Evolutionary conservation across 1,284 basidiomycete genomes (phyloP).

Genomic region (Boletus semigastroideus): DNA sequence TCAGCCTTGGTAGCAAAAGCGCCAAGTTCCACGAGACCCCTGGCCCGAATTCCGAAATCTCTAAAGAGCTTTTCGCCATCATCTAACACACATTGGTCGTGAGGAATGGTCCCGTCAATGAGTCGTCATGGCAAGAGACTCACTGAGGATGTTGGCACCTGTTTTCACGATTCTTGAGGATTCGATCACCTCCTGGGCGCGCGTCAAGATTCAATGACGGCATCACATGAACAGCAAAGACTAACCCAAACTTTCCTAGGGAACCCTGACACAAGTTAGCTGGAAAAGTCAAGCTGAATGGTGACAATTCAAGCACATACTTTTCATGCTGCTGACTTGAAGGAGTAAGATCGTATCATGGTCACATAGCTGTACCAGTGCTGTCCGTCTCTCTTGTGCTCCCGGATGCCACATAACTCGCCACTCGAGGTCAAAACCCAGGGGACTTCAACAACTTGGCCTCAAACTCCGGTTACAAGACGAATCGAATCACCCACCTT

Average conservation of each 20-base stretch:
- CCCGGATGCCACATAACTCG: conserved; percentile 38
- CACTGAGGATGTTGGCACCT: conserved; percentile 62
- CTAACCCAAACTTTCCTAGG: conserved; percentile 43
- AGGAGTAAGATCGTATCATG: conserved; percentile 50
- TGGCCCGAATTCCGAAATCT: conserved; percentile 56
- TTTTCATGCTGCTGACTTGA: conserved; percentile 55
- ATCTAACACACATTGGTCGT: conserved; percentile 35
- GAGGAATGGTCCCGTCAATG: not conserved
- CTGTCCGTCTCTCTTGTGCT: conserved; percentile 39
- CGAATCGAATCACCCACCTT: conserved; percentile 33
- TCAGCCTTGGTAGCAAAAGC: conserved; percentile 51
- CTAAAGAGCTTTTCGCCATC: conserved; percentile 61
- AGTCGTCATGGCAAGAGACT: conserved; percentile 28
- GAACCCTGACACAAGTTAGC: conserved; percentile 31
- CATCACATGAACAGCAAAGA: not conserved
- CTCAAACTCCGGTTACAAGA: not conserved
- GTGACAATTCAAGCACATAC: conserved; percentile 30
- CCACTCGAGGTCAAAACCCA: conserved; percentile 68
- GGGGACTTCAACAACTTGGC: conserved; percentile 37
- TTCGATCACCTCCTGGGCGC: conserved; percentile 47
- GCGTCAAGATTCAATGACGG: not conserved
- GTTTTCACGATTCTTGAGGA: conserved; percentile 47
- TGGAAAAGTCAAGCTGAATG: not conserved
- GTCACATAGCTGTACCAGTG: conserved; percentile 55
- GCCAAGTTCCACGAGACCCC: conserved; percentile 57